A percentile compares a stretch with the other conserved stretches of the same genome.
Conservation (phyloP, 2,329 filamentous ascomycete species). For the Stemphylium vesicarium region DNA sequence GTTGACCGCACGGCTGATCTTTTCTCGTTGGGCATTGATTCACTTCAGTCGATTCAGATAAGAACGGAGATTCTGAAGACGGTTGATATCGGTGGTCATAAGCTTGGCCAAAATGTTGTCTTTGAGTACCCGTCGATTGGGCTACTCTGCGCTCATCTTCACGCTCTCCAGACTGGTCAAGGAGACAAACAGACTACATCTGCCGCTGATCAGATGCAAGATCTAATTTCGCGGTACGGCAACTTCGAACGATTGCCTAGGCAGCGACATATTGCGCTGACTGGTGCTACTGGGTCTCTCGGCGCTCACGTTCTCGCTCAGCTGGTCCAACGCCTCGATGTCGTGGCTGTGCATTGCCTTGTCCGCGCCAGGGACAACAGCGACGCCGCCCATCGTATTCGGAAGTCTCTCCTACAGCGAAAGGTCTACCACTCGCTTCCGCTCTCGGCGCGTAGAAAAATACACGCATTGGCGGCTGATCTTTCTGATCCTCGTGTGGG, state of each 20-base stretch:
- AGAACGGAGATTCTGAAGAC: slow-evolving; percentile 59
- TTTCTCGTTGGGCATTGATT: slow-evolving; percentile 65
- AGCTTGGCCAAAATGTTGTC: slow-evolving; percentile 62
- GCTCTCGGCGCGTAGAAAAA: slow-evolving; percentile 27
- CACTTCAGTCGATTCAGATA: slow-evolving; percentile 63
- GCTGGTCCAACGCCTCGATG: slow-evolving; percentile 34
- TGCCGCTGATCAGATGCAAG: slow-evolving; percentile 53
- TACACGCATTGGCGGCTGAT: slow-evolving; percentile 49
- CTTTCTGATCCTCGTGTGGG: slow-evolving; percentile 52
- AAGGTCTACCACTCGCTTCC: slow-evolving; percentile 45
- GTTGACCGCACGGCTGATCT: slow-evolving; percentile 58
- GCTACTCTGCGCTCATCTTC: slow-evolving; percentile 55
- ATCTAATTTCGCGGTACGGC: slow-evolving; percentile 54
- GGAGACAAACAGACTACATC: slow-evolving; percentile 37
- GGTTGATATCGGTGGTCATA: slow-evolving; percentile 55
- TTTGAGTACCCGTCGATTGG: slow-evolving; percentile 63
- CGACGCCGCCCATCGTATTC: slow-evolving; percentile 45
- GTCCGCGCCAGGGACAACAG: slow-evolving; percentile 54
- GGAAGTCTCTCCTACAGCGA: slow-evolving; percentile 45
- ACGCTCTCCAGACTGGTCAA: slow-evolving; percentile 50
- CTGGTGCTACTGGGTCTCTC: slow-evolving; percentile 70
- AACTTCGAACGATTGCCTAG: slow-evolving; percentile 36
- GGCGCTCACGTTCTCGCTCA: slow-evolving; percentile 64
- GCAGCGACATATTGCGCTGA: slow-evolving; percentile 53
- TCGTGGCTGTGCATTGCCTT: slow-evolving; percentile 58